These are phyloP conservation scores for Populus hybrid DNA, from an alignment of 441 rosid genomes.

Conservation along the genomic window DNA sequence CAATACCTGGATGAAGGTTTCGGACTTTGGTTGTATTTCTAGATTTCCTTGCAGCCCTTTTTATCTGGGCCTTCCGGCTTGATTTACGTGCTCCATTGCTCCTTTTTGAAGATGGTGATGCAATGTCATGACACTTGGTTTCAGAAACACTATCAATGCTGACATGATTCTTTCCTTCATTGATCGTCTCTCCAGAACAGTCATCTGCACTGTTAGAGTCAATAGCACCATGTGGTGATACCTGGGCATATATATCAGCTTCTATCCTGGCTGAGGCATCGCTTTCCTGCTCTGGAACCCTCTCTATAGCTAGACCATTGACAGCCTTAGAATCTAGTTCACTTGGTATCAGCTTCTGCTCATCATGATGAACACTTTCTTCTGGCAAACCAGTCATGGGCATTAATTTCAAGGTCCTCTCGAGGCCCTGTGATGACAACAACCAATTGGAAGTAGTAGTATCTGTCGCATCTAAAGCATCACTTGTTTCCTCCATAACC, in stretches of 20 bases:
- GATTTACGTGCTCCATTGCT: conserved; percentile 43
- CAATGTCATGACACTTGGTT: conserved; percentile 30
- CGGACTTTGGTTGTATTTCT: conserved; percentile 39
- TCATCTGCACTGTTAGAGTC: conserved; percentile 35
- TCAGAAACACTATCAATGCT: conserved; percentile 39
- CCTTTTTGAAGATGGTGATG: conserved; percentile 41
- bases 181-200: conserved; percentile 26
- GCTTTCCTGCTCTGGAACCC: conserved; percentile 22
- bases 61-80: conserved; percentile 35
- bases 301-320: conserved; percentile 25
- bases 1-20: conserved; percentile 30
- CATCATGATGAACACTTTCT: conserved; percentile 12
- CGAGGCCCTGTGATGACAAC: conserved; percentile 18
- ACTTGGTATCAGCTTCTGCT: conserved; percentile 23
- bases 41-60: conserved; percentile 41
- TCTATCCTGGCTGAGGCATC: neutral
- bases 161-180: conserved; percentile 40
- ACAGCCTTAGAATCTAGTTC: conserved; percentile 18
- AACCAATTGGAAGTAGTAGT: conserved; percentile 11
- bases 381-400: conserved; percentile 23
- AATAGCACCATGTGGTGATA: conserved; percentile 22
- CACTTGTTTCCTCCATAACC: conserved; percentile 17
- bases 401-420: conserved; percentile 19
- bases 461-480: conserved; percentile 13
- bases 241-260: conserved; percentile 19